Evolutionary conservation across 1,139 yeast species (phyloP), one percentile per base, ranked within the genome.

Genomic region (Yamadazyma atmosphaerica): DNA sequence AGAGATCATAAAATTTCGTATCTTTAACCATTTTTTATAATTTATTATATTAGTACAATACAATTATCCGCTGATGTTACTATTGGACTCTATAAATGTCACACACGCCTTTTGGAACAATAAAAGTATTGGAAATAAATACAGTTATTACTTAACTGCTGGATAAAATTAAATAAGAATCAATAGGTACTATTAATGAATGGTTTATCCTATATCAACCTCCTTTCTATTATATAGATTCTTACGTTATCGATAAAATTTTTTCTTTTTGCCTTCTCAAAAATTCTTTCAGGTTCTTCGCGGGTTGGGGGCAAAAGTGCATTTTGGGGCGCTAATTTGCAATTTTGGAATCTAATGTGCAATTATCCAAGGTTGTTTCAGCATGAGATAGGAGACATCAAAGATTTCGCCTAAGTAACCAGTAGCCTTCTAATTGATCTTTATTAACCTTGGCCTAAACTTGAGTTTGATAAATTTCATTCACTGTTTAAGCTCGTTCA

Each of bases 1-100:
- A 74, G 24, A 78, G 62, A 55, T 90, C 98, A 68, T 92, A 92
- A 48, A 84, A 77, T 60, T 86, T 86, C 32, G 97, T 83, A 44
- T 92, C 98, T 58, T 82, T 88, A 46, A 85, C 97, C 98, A 92
- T 90, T 9, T 26, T 28, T 28, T 15, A 28, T 23, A 23, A 23
- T n/a, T 7, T 11, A n/a, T 7, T 23, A 11, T 12, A 11, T 27
- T 34, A 31, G n/a, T 15, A 22, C 14, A 33, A 7, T 28, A 13
- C 11, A 23, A 23, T 23, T 23, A 23, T 5, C n/a, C 26, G 26
- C 26, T 11, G 26, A 4, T 10, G 11, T 23, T 7, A 23, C n/a
- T 6, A 23, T 8, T 23, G 18, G 32, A 30, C 19, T 30, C 19
- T 16, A 27, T 15, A 13, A 32, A 21, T 30, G 10, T 12, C 24